These are phyloP conservation scores for Rheum nobile DNA, from an alignment of 148 eudicot genomes.

Conservation along the genomic window DNA sequence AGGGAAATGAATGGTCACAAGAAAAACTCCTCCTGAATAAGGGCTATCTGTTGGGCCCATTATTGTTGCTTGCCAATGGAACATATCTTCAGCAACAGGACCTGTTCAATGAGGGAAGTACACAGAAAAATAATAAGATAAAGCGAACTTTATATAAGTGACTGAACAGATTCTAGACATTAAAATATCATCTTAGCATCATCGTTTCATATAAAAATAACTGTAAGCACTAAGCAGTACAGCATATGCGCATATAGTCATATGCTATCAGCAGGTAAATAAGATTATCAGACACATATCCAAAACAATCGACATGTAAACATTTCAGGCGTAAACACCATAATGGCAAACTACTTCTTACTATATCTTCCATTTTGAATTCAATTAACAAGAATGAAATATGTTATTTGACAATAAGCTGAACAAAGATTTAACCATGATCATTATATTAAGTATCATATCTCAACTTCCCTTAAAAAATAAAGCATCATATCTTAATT, in stretches of 20 bases:
- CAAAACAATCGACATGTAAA: neutral
- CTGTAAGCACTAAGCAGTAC: neutral
- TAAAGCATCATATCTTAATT: neutral
- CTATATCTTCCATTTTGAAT: neutral
- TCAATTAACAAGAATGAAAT: neutral
- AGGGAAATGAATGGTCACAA: constrained; percentile 62
- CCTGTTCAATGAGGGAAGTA: constrained; percentile 19
- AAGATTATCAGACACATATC: neutral
- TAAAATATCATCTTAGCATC: neutral
- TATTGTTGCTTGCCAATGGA: constrained; percentile 78
- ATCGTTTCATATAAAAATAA: neutral
- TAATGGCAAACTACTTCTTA: neutral
- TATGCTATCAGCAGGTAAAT: neutral
- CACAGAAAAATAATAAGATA: neutral
- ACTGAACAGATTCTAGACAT: neutral
- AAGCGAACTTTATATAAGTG: neutral
- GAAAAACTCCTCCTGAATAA: constrained; percentile 60
- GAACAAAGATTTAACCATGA: neutral
- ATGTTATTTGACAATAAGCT: neutral
- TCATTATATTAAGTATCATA: neutral
- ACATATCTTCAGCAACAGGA: constrained; percentile 65
- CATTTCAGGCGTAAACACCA: neutral
- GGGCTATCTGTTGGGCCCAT: constrained; percentile 72
- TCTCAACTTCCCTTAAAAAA: neutral
- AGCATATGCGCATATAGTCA: neutral